Percentiles rank a stretch among this genome's conserved stretches.
Evolutionary conservation across 805 yeast genomes (phyloP).

Genomic region (Yamadazyma philogaea): DNA sequence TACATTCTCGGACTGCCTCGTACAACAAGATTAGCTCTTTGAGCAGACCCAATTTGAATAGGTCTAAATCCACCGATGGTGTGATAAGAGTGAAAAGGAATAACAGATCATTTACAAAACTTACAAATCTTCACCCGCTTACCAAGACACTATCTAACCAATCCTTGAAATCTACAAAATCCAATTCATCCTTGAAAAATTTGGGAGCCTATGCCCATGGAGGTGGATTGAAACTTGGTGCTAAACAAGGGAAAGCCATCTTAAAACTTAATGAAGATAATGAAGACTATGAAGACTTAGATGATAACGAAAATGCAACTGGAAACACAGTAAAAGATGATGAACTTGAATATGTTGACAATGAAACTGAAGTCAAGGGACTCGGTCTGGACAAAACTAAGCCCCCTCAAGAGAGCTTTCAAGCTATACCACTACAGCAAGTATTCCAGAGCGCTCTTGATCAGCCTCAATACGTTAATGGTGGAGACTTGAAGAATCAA

Average conservation of each 20-base stretch:
- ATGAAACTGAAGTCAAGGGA: not conserved
- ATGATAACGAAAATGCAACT: constrained; percentile 13
- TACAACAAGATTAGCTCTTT: constrained; percentile 21
- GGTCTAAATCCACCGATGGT: constrained; percentile 43
- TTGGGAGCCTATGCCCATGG: constrained; percentile 12
- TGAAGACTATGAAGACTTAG: constrained; percentile 37
- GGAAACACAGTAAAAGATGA: not conserved
- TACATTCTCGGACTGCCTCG: constrained; percentile 26
- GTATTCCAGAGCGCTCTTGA: constrained; percentile 17
- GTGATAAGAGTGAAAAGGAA: constrained; percentile 28
- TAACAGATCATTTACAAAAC: constrained; percentile 36
- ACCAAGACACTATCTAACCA: constrained; percentile 33
- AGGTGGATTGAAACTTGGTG: constrained; percentile 35
- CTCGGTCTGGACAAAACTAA: not conserved
- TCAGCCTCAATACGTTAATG: constrained; percentile 7
- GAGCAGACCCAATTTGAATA: constrained; percentile 29
- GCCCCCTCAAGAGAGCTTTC: constrained; percentile 1
- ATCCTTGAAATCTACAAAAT: constrained; percentile 29
- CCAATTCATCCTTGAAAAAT: constrained; percentile 34
- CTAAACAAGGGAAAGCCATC: constrained; percentile 38
- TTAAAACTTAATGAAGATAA: constrained; percentile 39
- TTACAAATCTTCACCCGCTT: constrained; percentile 33
- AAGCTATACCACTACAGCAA: constrained; percentile 14
- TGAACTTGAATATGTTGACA: not conserved
- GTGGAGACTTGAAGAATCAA: not conserved